Evolutionary conservation across 768 basidiomycete species (phyloP).

Genomic region (Podaxis sp.): DNA sequence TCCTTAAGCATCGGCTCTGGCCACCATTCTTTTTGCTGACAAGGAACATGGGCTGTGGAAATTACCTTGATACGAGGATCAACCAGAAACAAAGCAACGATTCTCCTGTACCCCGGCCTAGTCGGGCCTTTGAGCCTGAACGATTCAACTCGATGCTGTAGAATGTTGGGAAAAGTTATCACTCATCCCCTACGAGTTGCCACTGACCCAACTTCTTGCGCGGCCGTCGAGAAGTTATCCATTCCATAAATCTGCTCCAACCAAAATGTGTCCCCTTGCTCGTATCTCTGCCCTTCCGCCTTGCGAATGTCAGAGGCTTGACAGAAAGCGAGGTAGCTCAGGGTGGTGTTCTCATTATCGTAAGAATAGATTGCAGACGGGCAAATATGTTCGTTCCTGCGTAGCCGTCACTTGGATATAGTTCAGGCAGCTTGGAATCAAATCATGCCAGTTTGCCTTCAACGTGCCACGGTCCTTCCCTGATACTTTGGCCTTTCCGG

Average conservation of each 20-base stretch:
- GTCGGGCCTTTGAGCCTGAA: conserved; percentile 34
- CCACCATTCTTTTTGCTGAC: conserved; percentile 31
- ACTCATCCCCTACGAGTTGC: conserved; percentile 26
- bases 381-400: conserved; percentile 23
- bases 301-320: conserved; percentile 5
- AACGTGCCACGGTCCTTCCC: conserved; percentile 23
- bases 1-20: conserved; percentile 15
- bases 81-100: conserved; percentile 39
- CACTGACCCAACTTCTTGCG: conserved; percentile 28
- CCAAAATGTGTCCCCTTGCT: conserved; percentile 25
- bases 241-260: conserved; percentile 21
- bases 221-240: conserved; percentile 15
- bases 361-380: conserved; percentile 21
- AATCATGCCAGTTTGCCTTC: not conserved
- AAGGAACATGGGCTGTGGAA: conserved; percentile 24
- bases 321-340: conserved; percentile 17
- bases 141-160: conserved; percentile 35
- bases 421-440: not conserved
- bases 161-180: conserved; percentile 35
- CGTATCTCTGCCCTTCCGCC: conserved; percentile 8
- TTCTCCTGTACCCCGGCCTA: conserved; percentile 39
- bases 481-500: conserved; percentile 20
- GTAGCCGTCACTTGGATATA: not conserved
- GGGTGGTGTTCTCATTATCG: conserved; percentile 17
- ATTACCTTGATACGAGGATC: conserved; percentile 29